A percentile compares a stretch with the other conserved stretches of the same genome.
phyloP scores from a whole-genome alignment of 192 early-diverging fungal genomes.

The Spinellus fusiger region DNA sequence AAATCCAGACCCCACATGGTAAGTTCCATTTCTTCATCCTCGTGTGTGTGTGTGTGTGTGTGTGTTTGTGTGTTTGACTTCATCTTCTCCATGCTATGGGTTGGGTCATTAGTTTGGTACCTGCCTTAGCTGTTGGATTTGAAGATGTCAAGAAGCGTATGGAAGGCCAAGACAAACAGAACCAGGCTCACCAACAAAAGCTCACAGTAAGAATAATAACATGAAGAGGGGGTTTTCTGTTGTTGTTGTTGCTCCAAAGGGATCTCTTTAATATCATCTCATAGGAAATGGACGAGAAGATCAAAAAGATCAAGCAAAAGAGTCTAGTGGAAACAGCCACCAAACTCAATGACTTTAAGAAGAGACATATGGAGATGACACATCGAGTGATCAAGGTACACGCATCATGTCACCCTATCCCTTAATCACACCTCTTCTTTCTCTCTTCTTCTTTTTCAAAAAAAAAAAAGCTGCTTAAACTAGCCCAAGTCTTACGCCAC shows the following conservation, averaged over 20 bases:
- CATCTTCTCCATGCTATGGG: not conserved
- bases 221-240: not conserved
- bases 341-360: conserved; percentile 71
- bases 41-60: not conserved
- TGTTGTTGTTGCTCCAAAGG: too few relatives aligned
- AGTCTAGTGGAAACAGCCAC: conserved; percentile 66
- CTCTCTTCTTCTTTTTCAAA: not conserved
- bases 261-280: not conserved
- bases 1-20: conserved; percentile 87
- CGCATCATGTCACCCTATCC: not conserved
- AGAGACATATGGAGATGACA: conserved; percentile 67
- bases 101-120: conserved; percentile 66
- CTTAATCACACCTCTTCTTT: not conserved
- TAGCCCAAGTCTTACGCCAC: conserved; percentile 75
- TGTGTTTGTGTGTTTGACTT: not conserved
- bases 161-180: conserved; percentile 64
- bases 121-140: conserved; percentile 86
- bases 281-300: conserved; percentile 16
- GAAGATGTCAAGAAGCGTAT: conserved; percentile 84
- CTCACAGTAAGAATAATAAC: conserved; percentile 42
- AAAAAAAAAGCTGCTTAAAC: conserved; percentile 13
- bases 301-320: conserved; percentile 31
- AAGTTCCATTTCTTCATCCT: not conserved
- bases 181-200: conserved; percentile 64
- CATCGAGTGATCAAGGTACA: conserved; percentile 66